Base-by-base conservation (phyloP, 2,329 filamentous ascomycete species). In the Phaeomoniella chlamydospora region DNA sequence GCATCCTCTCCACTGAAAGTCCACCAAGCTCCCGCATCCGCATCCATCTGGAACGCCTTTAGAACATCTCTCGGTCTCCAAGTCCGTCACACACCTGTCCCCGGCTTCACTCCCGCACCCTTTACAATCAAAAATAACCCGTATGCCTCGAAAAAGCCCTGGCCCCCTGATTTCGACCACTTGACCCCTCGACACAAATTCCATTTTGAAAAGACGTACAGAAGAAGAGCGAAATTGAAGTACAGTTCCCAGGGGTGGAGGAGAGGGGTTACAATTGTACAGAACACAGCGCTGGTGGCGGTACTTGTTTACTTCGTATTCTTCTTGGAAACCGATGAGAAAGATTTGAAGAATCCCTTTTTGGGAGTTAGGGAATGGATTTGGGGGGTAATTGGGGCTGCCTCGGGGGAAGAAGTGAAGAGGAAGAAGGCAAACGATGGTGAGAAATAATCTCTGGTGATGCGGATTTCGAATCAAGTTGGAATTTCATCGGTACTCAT, bases 131-230 rank as follows among this genome's bases (percentile, higher is more conserved):
- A 41, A 37, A 67, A 62, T 43, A 77, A 74, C 45, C 69, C 67
- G 15, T 77, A 70, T 57, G 65, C 60, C 42, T 70, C 70, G 26
- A 74, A 76, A 53, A 69, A 69, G 40, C 57, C 60, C 53, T 80
- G 75, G 75, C 75, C 75, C 30, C 75, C 75, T 4, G 71, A 77
- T 50, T 72, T 80, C 55, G 58, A 59, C 38, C 67, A 72, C 43
- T 60, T 80, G 34, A 72, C 73, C 1, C 60, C 62, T n/a, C 76
- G 72, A 50, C 72, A 80, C 49, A 72, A 79, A 49, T 78, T 79
- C 58, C 66, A 70, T n/a, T 67, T 79, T 33, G 75, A 80, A 55
- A 68, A 74, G 40, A 72, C 73, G 41, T 80, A 76, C 55, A 65
- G 74, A 22, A 63, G 75, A 35, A 65, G 75, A 36, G 61, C 69